These are phyloP conservation scores for Sesbania bispinosa DNA, from an alignment of 306 rosid genomes.

Conservation along the genomic window DNA sequence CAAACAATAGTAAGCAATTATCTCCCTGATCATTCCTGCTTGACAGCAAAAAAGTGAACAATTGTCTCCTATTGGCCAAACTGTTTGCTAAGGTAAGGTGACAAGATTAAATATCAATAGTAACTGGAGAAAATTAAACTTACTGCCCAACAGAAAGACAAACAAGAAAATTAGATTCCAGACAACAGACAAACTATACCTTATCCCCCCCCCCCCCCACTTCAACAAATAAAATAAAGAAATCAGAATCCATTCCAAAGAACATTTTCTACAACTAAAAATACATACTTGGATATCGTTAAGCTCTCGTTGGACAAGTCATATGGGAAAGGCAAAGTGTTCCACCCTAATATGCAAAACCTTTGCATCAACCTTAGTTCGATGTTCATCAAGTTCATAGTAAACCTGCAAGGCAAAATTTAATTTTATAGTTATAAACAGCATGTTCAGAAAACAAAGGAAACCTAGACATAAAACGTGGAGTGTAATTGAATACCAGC, in stretches of 20 bases:
- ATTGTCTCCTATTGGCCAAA: background rate
- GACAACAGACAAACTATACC: background rate
- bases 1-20: background rate
- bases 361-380: slow-evolving; percentile 63
- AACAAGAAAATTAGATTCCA: background rate
- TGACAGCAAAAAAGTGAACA: background rate
- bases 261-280: background rate
- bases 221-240: background rate
- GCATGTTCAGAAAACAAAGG: slow-evolving; percentile 8
- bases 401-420: slow-evolving; percentile 54
- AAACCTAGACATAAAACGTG: background rate
- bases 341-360: slow-evolving; percentile 94
- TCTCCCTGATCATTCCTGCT: background rate
- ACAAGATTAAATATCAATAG: background rate
- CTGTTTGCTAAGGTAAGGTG: background rate
- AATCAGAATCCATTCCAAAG: background rate
- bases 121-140: background rate
- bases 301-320: slow-evolving; percentile 86
- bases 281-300: slow-evolving; percentile 88
- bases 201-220: background rate
- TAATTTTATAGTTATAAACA: background rate
- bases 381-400: slow-evolving; percentile 85
- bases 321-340: slow-evolving; percentile 98
- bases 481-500: background rate
- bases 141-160: background rate